Percentiles rank a stretch among this genome's conserved stretches.
Conservation (phyloP, 2,329 filamentous ascomycete genomes). For the Trichoderma endophyticum region DNA sequence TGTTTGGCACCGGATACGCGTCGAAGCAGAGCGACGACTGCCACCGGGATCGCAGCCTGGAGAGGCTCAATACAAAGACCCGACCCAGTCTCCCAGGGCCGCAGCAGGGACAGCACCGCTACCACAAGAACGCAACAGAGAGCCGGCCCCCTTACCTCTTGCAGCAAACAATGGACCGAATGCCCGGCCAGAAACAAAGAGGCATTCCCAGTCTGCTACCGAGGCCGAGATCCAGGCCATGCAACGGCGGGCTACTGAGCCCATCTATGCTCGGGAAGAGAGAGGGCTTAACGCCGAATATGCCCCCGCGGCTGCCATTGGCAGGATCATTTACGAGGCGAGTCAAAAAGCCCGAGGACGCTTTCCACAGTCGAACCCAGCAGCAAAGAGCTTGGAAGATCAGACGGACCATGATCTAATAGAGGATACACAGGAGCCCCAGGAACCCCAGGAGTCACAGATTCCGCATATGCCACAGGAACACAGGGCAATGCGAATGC, state of each 20-base stretch:
- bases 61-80: not conserved
- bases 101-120: slow-evolving; percentile 13
- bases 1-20: slow-evolving; percentile 42
- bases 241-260: slow-evolving; percentile 32
- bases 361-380: not conserved
- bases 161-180: not conserved
- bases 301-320: slow-evolving; percentile 25
- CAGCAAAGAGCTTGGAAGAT: slow-evolving; percentile 7
- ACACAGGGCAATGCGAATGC: not conserved
- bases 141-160: slow-evolving; percentile 31
- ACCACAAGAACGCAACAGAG: slow-evolving; percentile 29
- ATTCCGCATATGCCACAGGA: not conserved
- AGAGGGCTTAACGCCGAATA: slow-evolving; percentile 29
- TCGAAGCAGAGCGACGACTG: slow-evolving; percentile 40
- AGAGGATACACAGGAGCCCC: slow-evolving; percentile 1
- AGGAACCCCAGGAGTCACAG: not conserved
- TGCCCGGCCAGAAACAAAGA: not conserved
- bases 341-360: slow-evolving; percentile 9
- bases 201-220: not conserved
- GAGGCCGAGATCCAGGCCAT: slow-evolving; percentile 22
- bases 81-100: not conserved
- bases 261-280: slow-evolving; percentile 27
- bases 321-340: slow-evolving; percentile 16
- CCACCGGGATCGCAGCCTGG: slow-evolving; percentile 15
- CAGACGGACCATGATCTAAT: slow-evolving; percentile 8